Evolutionary conservation across 1,284 basidiomycete species (phyloP).

Genomic region (Clitocybe nebularis): DNA sequence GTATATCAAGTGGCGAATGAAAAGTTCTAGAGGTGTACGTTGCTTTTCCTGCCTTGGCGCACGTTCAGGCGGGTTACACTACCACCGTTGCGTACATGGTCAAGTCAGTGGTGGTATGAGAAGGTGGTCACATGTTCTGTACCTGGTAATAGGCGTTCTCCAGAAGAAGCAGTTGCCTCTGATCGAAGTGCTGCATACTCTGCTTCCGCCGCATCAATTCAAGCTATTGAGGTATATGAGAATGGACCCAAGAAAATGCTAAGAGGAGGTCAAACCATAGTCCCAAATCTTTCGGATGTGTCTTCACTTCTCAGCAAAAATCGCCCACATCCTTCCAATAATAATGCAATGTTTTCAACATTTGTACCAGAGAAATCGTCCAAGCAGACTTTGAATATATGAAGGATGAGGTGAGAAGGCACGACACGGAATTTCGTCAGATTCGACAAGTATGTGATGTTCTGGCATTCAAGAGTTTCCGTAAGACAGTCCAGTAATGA

Average conservation of each 20-base stretch:
- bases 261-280: slow-evolving; percentile 70
- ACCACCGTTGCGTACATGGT: too few relatives aligned
- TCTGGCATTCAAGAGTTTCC: slow-evolving; percentile 53
- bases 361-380: slow-evolving; percentile 94
- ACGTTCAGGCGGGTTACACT: slow-evolving; percentile 97
- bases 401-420: slow-evolving; percentile 87
- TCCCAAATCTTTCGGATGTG: slow-evolving; percentile 80
- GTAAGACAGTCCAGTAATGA: slow-evolving; percentile 1
- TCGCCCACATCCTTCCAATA: slow-evolving; percentile 93
- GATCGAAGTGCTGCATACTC: slow-evolving; percentile 87
- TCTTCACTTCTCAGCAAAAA: slow-evolving; percentile 88
- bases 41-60: slow-evolving; percentile 82
- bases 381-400: slow-evolving; percentile 95
- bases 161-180: slow-evolving; percentile 82
- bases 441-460: slow-evolving; percentile 85
- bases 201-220: slow-evolving; percentile 96
- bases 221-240: slow-evolving; percentile 46
- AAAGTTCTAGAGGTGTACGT: slow-evolving; percentile 86
- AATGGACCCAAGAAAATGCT: slow-evolving; percentile 17
- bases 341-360: slow-evolving; percentile 88
- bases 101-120: not conserved
- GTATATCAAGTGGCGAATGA: slow-evolving; percentile 90
- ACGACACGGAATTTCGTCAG: slow-evolving; percentile 96
- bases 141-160: slow-evolving; percentile 99
- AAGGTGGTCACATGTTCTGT: slow-evolving; percentile 12